Percentiles rank a stretch among this genome's conserved stretches.
These are phyloP conservation scores for Saturnispora ahearnii DNA, from an alignment of 805 yeast species.

Conservation along the genomic window DNA sequence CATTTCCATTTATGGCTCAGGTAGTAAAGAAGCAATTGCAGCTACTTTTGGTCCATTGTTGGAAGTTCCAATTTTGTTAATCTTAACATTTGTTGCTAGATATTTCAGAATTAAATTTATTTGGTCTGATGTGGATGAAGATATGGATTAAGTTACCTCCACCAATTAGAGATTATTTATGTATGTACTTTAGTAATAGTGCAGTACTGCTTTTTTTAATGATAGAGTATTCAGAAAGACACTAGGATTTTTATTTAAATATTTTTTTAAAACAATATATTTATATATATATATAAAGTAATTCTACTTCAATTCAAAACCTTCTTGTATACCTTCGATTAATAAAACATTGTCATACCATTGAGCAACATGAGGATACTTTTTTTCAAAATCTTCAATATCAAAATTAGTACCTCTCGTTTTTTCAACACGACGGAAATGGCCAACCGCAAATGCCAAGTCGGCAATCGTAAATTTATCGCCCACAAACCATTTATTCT, in stretches of 20 bases:
- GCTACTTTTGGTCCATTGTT: slow-evolving; percentile 52
- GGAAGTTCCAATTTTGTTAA: slow-evolving; percentile 46
- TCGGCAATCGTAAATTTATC: background rate
- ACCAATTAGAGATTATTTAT: no score
- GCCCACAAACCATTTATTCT: background rate
- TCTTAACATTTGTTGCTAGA: slow-evolving; percentile 30
- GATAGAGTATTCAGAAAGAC: no score
- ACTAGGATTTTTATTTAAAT: no score
- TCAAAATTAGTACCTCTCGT: background rate
- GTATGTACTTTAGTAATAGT: no score
- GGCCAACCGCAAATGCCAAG: background rate
- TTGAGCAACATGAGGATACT: background rate
- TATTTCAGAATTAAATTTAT: slow-evolving; percentile 24
- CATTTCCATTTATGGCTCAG: slow-evolving; percentile 42
- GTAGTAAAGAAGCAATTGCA: slow-evolving; percentile 45
- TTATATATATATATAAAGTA: background rate
- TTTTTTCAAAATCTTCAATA: background rate
- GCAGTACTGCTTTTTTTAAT: no score
- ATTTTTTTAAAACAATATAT: no score
- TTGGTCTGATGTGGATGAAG: slow-evolving; percentile 21
- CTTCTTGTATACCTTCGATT: background rate
- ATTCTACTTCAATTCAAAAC: background rate
- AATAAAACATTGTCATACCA: background rate
- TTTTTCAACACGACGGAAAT: slow-evolving; percentile 1
- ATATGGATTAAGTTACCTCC: background rate